Evolutionary conservation across 108 stramenopile genomes (phyloP), one percentile per base, ranked within the genome.

Genomic region (Skeletonema grethae): DNA sequence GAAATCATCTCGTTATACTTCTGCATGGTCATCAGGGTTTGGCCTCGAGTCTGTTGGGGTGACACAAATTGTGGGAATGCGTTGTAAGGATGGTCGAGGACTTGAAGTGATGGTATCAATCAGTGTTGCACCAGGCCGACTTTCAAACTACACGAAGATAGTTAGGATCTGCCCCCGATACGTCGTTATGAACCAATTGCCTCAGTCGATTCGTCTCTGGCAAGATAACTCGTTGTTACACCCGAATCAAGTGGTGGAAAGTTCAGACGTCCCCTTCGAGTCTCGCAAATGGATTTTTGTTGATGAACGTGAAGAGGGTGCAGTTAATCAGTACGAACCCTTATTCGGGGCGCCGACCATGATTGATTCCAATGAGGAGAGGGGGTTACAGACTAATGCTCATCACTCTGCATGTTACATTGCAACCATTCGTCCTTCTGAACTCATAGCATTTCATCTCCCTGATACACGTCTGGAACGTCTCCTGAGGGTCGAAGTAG

Each of bases 1-100:
- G 43, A 67, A 74, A 5, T 64, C 84, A 31, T 77, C 84, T 10
- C 61, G 55, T 9, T 93, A 92, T 65, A 73, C 76, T 7, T 91
- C 91, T 6, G 90, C 89, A 53, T 95, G 95, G 95, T 92, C 92
- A 15, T 70, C 72, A 34, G 95, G 92, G 7, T 96, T 97, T 72
- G 90, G 91, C 55, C 80, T 97, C 28, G 96, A 97, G 8, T 94
- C 96, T n/a, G 91, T 97, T 60, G 97, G 96, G n/a, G 91, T 97
- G n/a, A 92, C 91, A 15, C 97, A 98, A 70, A 89, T 95, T 31
- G 85, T 97, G 30, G 68, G 76, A 16, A 93, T 97, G 89, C 86
- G 87, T 56, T 90, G 90, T 72, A 88, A 81, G 60, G 90, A 94
- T 36, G 90, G 94, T 9, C 69, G 97, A 8, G 65, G 72, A 10